Evolutionary conservation across 2,329 filamentous ascomycete species (phyloP).

Genomic region (Bipolaris victoriae): DNA sequence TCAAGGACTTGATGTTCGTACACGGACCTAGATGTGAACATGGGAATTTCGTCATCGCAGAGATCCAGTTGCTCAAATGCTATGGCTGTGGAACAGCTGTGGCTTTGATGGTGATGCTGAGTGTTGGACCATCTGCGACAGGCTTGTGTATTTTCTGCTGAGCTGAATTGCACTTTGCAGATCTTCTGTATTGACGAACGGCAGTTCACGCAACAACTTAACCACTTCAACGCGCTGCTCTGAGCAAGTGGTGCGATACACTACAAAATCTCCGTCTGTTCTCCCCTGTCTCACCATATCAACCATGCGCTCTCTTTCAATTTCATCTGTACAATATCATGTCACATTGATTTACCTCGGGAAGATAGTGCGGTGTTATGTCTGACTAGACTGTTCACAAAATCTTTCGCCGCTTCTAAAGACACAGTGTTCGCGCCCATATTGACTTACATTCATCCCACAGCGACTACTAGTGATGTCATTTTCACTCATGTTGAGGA

Average conservation of each 20-base stretch:
- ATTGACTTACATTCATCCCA: not conserved
- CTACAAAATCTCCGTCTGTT: not conserved
- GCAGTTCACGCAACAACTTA: not conserved
- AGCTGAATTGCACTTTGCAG: conserved; percentile 1
- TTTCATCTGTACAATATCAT: not conserved
- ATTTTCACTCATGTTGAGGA: not conserved
- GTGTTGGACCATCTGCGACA: not conserved
- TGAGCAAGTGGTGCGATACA: not conserved
- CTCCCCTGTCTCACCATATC: not conserved
- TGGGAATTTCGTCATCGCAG: conserved; percentile 12
- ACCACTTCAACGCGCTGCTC: not conserved
- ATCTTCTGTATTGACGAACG: not conserved
- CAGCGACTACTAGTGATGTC: not conserved
- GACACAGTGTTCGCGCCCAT: not conserved
- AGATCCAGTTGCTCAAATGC: not conserved
- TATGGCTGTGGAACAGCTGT: not conserved
- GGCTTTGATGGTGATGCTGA: not conserved
- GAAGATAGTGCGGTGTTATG: not conserved
- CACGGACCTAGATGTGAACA: conserved; percentile 2
- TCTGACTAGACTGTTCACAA: not conserved
- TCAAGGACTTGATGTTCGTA: conserved; percentile 1
- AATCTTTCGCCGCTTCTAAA: not conserved
- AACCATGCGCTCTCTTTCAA: not conserved
- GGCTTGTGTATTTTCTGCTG: not conserved
- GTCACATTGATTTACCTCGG: too few species aligned